A percentile compares a stretch with the other conserved stretches of the same genome.
These are phyloP conservation scores for Cytospora leucostoma DNA, from an alignment of 2,329 filamentous ascomycete species.

Conservation along the genomic window DNA sequence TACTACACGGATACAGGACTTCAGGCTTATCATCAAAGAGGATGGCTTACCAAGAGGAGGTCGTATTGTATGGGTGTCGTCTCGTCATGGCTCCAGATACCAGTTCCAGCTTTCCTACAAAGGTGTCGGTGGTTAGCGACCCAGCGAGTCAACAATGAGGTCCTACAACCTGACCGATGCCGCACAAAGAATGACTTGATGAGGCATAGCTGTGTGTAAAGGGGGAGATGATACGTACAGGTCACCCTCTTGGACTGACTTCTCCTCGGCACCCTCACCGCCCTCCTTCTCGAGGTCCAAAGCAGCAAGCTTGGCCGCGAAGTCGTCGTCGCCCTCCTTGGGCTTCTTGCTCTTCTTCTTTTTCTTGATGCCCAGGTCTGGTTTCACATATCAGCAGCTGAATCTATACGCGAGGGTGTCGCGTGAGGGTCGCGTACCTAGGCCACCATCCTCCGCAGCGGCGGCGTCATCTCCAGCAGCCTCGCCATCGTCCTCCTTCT, in stretches of 20 bases:
- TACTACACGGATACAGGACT: not conserved
- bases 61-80: slow-evolving; percentile 79
- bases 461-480: slow-evolving; percentile 52
- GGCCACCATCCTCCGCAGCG: slow-evolving; percentile 42
- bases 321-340: slow-evolving; percentile 57
- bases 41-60: slow-evolving; percentile 64
- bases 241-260: slow-evolving; percentile 68
- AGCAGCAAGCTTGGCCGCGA: slow-evolving; percentile 62
- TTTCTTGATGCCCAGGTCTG: slow-evolving; percentile 55
- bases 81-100: slow-evolving; percentile 85
- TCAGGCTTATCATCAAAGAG: not conserved
- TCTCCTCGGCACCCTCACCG: slow-evolving; percentile 52
- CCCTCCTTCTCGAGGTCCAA: slow-evolving; percentile 64
- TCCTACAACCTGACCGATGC: not conserved
- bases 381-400: slow-evolving; percentile 42
- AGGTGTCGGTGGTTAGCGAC: not conserved
- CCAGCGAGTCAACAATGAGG: too few relatives aligned
- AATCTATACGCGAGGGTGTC: not conserved
- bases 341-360: slow-evolving; percentile 81
- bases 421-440: slow-evolving; percentile 23
- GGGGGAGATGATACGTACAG: slow-evolving; percentile 56
- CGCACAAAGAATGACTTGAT: not conserved
- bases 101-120: slow-evolving; percentile 60
- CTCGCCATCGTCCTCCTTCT: slow-evolving; percentile 52
- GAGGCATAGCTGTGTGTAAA: too few relatives aligned